These are phyloP conservation scores for Pelargonium cotyledonis DNA, from an alignment of 441 rosid genomes.

Conservation along the genomic window DNA sequence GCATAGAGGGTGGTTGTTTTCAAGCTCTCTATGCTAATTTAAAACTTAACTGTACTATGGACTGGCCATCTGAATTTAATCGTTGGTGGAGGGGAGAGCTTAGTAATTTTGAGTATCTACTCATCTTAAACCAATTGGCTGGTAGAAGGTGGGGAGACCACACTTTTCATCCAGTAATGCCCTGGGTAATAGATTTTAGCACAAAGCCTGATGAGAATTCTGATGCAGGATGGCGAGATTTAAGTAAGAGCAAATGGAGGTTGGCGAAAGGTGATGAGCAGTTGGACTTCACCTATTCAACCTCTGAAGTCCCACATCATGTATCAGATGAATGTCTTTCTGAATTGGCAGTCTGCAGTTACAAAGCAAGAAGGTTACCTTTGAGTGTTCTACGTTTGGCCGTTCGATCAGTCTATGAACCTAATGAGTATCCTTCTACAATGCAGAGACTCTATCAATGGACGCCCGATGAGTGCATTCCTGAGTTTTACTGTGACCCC, in stretches of 20 bases:
- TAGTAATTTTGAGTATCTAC: slow-evolving; percentile 88
- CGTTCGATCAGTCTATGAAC: slow-evolving; percentile 93
- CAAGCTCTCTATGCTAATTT: slow-evolving; percentile 55
- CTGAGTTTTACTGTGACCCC: slow-evolving; percentile 86
- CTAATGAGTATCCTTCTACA: slow-evolving; percentile 93
- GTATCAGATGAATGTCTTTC: slow-evolving; percentile 98
- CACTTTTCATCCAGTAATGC: slow-evolving; percentile 89
- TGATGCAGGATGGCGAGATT: slow-evolving; percentile 83
- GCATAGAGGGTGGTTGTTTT: slow-evolving; percentile 45
- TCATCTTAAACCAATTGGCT: slow-evolving; percentile 69
- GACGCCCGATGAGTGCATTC: slow-evolving; percentile 99
- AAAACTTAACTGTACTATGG: slow-evolving; percentile 45
- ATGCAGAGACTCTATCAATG: slow-evolving; percentile 95
- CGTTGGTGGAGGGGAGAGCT: slow-evolving; percentile 89
- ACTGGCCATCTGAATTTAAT: slow-evolving; percentile 64
- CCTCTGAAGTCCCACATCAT: slow-evolving; percentile 93
- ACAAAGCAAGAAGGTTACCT: slow-evolving; percentile 95
- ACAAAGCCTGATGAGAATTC: slow-evolving; percentile 60
- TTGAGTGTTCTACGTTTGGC: slow-evolving; percentile 80
- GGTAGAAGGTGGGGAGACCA: slow-evolving; percentile 99
- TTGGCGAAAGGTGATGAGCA: slow-evolving; percentile 97
- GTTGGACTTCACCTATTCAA: slow-evolving; percentile 83
- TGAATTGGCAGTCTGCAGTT: slow-evolving; percentile 98
- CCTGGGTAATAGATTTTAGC: slow-evolving; percentile 96
- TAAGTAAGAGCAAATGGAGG: slow-evolving; percentile 95